A percentile compares a stretch with the other conserved stretches of the same genome.
Conservation (phyloP, 177 flowering plant species). For the Telopea speciosissima region DNA sequence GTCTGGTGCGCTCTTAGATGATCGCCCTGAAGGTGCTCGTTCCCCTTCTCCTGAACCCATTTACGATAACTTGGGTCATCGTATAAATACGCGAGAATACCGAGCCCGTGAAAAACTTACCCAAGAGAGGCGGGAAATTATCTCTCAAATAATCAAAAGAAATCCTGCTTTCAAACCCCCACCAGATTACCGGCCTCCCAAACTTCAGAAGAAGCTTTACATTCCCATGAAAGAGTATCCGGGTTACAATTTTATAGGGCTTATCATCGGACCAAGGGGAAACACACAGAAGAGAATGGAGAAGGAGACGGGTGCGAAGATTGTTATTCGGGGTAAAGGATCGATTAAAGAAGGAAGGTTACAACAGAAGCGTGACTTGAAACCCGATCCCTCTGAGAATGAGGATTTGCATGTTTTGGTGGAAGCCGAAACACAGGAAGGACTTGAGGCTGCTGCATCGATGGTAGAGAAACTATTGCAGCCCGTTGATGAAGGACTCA, state of each 20-base stretch:
- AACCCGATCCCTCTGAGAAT: conserved; percentile 75
- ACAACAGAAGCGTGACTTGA: conserved; percentile 83
- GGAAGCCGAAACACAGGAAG: conserved; percentile 88
- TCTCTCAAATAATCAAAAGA: conserved; percentile 64
- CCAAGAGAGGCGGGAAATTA: conserved; percentile 79
- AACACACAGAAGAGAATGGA: conserved; percentile 99
- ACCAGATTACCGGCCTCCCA: conserved; percentile 89
- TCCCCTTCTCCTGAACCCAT: conserved; percentile 97
- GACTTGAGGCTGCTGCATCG: conserved; percentile 87
- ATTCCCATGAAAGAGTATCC: conserved; percentile 98
- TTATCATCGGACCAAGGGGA: conserved; percentile 96
- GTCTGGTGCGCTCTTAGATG: conserved; percentile 76
- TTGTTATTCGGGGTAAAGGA: conserved; percentile 94
- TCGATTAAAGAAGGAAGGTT: conserved; percentile 87
- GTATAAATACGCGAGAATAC: conserved; percentile 90
- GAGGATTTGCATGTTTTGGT: conserved; percentile 97
- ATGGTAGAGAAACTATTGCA: conserved; percentile 97
- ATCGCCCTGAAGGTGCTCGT: conserved; percentile 83
- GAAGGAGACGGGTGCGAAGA: conserved; percentile 91
- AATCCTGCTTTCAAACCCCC: conserved; percentile 96
- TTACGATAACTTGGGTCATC: conserved; percentile 81
- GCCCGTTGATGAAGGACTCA: conserved; percentile 91
- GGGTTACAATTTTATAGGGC: conserved; percentile 91
- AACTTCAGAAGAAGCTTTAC: conserved; percentile 87
- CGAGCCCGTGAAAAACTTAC: conserved; percentile 80